Evolutionary conservation across 352 stramenopile species (phyloP), one percentile per base, ranked within the genome.

Genomic region (Globisporangium yorkense): DNA sequence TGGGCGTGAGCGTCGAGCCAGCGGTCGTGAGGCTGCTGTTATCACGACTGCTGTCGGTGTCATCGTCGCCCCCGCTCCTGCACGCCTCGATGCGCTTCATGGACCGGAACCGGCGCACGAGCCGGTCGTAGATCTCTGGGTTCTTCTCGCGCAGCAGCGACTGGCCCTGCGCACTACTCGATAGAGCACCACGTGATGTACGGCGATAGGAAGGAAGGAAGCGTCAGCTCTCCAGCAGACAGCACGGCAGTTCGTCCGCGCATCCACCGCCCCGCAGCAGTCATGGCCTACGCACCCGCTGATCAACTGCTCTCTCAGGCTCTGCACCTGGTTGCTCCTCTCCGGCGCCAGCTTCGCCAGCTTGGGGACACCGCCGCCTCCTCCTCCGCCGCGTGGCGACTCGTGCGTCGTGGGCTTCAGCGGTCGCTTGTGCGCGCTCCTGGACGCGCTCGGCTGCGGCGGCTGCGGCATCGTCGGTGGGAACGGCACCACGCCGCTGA

Each of bases 401-500:
- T 44, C 51, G 1, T 44, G 57, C 39, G n/a, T 21, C 21, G 35
- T 24, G 18, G 15, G 47, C 8, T 24, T 29, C 24, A 41, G 55
- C 44, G 56, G 59, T 16, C 13, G 15, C n/a, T 53, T 43, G 13
- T 43, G 24, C 24, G 24, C 24, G 24, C 24, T 27, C 1, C 24
- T 27, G 24, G 24, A 27, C 24, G 24, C 24, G 24, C 24, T 47
- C 8, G 51, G 41, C 4, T 63, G 41, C 45, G 56, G 56, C 2
- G 51, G 13, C 44, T 54, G 46, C 8, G 65, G 56, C 24, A 57
- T 52, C 2, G 72, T 58, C 0, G 72, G 74, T 35, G 66, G 66
- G 43, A 79, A 76, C 3, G 73, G 77, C 1, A 62, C 65, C 12
- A 84, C 66, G 3, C 61, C 50, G 35, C 67, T 63, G 55, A 88